Base-by-base conservation (phyloP, 257 asterid species). In the Leonotis leonurus region DNA sequence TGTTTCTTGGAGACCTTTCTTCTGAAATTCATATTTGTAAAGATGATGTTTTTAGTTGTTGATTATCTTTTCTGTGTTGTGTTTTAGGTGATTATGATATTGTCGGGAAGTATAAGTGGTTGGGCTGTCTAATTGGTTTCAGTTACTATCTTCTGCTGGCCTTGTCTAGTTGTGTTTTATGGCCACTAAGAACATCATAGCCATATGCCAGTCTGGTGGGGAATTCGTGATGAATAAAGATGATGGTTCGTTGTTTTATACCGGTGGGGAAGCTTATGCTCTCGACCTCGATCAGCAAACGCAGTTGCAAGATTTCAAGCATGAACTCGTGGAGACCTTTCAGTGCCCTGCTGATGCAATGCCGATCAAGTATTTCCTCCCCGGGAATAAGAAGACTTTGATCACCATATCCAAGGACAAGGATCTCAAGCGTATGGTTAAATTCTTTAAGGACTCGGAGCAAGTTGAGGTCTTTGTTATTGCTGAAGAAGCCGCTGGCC, bases 181-280 rank as follows among this genome's bases (percentile, higher is more conserved):
- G 95, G 85, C 83, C 52, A 22, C 83, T 0, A 93, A 89, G 80
- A 89, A 82, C 75, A 83, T 89, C 65, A 89, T 89, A 39, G 96
- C 95, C 18, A 87, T 89, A 63, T 92, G 99, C 74, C 97, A 89
- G 70, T 87, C 95, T 57, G 99, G 99, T 40, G 99, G 99, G 29
- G 96, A 87, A 50, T 89, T 93, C 60, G 77, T 75, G 64, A 78
- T 88, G 8, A 87, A 75, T 64, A 81, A 85, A 62, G 99, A 89
- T 8, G 93, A 78, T 18, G 90, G 95, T 14, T 81, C 95, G 5
- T 67, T 93, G 67, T 76, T 72, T 49, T 93, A 89, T 60, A 50
- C 84, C 0, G 97, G 99, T 1, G 99, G 99, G 49, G 96, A 93
- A 26, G 99, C 99, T 21, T 87, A 92, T 73, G 97, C 97, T 32